A percentile compares a stretch with the other conserved stretches of the same genome.
phyloP scores from a whole-genome alignment of 345 rosid genomes.

The Brassica cretica region DNA sequence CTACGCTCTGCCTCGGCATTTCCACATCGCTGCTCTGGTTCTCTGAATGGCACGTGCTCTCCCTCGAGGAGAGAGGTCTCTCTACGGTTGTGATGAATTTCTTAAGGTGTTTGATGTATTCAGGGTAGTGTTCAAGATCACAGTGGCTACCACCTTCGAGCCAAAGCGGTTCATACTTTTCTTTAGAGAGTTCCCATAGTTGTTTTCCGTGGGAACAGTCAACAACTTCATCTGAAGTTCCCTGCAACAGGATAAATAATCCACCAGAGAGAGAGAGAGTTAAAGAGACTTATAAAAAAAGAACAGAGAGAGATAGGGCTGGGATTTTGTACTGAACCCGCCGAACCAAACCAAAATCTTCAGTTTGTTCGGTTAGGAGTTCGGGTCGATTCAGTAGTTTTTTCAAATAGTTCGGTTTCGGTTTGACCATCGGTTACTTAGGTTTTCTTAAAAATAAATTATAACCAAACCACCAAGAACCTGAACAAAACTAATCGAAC shows the following conservation, averaged over 20 bases:
- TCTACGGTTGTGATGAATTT: conserved; percentile 84
- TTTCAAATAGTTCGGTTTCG: too few relatives aligned
- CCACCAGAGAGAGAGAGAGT: neutral
- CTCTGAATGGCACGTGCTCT: conserved; percentile 56
- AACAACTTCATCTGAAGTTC: conserved; percentile 97
- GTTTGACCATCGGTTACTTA: too few relatives aligned
- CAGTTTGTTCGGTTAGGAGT: too few relatives aligned
- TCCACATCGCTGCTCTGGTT: conserved; percentile 61
- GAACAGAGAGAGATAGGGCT: neutral
- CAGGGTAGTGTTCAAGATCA: conserved; percentile 79
- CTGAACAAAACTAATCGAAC: too few relatives aligned
- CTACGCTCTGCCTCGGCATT: conserved; percentile 83
- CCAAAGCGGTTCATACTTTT: conserved; percentile 95
- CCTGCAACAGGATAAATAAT: conserved; percentile 45
- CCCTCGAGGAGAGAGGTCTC: conserved; percentile 66
- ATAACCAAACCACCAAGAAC: too few relatives aligned
- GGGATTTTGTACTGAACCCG: too few relatives aligned
- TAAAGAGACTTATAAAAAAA: too few relatives aligned
- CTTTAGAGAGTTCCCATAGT: conserved; percentile 87
- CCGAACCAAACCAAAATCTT: too few relatives aligned
- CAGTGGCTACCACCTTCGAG: conserved; percentile 93
- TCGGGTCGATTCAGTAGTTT: too few relatives aligned
- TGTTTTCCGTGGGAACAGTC: conserved; percentile 95
- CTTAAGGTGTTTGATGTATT: conserved; percentile 89
- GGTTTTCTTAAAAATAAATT: too few relatives aligned